Percentiles rank a stretch among this genome's conserved stretches.
phyloP scores from a whole-genome alignment of 1,284 basidiomycete species.

The Trichosporon sp. region DNA sequence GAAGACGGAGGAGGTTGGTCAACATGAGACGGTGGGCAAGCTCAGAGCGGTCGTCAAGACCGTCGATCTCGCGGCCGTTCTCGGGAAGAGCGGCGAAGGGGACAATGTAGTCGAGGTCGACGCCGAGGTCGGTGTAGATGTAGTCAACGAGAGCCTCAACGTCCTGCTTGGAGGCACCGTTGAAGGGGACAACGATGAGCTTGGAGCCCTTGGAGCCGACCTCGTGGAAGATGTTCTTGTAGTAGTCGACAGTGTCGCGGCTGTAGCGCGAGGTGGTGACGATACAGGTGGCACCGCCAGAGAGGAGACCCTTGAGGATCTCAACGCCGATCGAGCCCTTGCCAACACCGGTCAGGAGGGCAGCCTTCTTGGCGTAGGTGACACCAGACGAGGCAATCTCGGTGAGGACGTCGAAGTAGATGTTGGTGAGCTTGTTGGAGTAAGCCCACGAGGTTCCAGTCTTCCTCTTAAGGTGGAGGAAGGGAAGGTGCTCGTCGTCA shows the following conservation, averaged over 20 bases:
- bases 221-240: conserved; percentile 96
- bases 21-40: conserved; percentile 97
- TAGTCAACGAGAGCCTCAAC: conserved; percentile 97
- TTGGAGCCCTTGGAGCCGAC: conserved; percentile 92
- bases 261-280: conserved; percentile 96
- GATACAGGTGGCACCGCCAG: conserved; percentile 93
- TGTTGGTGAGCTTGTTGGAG: conserved; percentile 91
- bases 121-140: conserved; percentile 88
- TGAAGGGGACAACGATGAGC: conserved; percentile 96
- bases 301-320: conserved; percentile 92
- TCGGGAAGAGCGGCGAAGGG: conserved; percentile 98
- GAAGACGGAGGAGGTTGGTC: conserved; percentile 85
- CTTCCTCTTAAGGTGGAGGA: conserved; percentile 95
- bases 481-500: conserved; percentile 85
- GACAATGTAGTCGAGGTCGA: conserved; percentile 97
- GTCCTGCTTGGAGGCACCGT: conserved; percentile 93
- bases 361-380: conserved; percentile 98
- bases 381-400: conserved; percentile 98
- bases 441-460: conserved; percentile 96
- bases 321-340: conserved; percentile 97
- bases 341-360: conserved; percentile 94
- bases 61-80: conserved; percentile 96
- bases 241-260: conserved; percentile 93
- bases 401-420: conserved; percentile 86
- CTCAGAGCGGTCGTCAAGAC: conserved; percentile 95